These are phyloP conservation scores for Phytophthora capsici DNA, from an alignment of 352 stramenopile genomes.

Conservation along the genomic window DNA sequence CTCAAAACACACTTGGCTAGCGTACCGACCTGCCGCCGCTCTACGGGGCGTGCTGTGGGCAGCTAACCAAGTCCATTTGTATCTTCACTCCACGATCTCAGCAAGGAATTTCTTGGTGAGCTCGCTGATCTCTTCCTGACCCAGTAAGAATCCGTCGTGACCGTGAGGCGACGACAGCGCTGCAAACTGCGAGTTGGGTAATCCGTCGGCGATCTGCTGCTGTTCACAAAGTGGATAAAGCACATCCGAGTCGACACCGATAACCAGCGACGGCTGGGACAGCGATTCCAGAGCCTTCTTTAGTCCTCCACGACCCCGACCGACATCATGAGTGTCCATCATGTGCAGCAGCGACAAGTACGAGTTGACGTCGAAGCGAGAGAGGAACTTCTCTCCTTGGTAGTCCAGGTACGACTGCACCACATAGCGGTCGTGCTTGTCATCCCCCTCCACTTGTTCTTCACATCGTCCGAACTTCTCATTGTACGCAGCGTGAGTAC, in stretches of 20 bases:
- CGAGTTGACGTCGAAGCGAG: conserved; percentile 95
- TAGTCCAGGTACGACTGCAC: conserved; percentile 91
- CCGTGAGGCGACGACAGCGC: conserved; percentile 92
- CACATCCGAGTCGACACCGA: conserved; percentile 95
- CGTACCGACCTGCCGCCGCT: conserved; percentile 37
- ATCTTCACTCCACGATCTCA: conserved; percentile 38
- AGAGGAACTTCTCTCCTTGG: conserved; percentile 96
- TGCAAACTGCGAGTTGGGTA: conserved; percentile 89
- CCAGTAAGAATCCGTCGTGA: conserved; percentile 97
- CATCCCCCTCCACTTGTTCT: conserved; percentile 24
- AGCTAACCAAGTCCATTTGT: conserved; percentile 20
- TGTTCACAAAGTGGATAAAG: conserved; percentile 96
- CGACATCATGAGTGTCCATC: conserved; percentile 97
- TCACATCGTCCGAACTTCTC: conserved; percentile 93
- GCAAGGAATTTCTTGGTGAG: conserved; percentile 67
- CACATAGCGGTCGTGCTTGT: conserved; percentile 55
- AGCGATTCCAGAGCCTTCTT: conserved; percentile 63
- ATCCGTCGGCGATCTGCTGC: conserved; percentile 76
- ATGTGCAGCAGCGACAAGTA: conserved; percentile 96
- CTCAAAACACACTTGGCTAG: conserved; percentile 14
- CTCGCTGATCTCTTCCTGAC: conserved; percentile 92
- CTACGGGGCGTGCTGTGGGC: conserved; percentile 31
- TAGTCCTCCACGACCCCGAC: conserved; percentile 81
- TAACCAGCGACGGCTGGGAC: conserved; percentile 85
- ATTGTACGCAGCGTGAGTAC: conserved; percentile 91